Conservation (phyloP, 1,284 basidiomycete genomes). For the Marasmius tenuissimus region DNA sequence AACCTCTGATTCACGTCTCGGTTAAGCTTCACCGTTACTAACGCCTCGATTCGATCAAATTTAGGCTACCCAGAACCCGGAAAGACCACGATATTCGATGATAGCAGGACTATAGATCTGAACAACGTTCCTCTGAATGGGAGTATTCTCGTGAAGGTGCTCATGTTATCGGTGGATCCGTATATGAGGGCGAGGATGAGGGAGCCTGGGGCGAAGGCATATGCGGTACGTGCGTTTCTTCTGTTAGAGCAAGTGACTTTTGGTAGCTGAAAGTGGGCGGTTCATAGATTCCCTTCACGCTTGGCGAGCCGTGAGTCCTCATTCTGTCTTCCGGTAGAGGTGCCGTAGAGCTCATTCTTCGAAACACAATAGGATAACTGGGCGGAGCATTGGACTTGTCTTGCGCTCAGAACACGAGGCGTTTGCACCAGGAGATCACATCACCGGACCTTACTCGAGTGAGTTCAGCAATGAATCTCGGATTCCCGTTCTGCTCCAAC, state of each 20-base stretch:
- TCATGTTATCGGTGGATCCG: conserved; percentile 45
- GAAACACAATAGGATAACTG: conserved; percentile 24
- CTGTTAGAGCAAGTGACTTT: not conserved
- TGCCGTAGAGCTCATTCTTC: not conserved
- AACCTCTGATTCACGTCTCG: not conserved
- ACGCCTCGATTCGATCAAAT: not conserved
- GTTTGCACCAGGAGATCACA: conserved; percentile 42
- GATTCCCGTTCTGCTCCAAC: not conserved
- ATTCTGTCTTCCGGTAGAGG: too few relatives aligned
- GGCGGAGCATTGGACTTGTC: conserved; percentile 39
- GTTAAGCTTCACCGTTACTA: not conserved
- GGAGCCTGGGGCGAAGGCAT: conserved; percentile 21
- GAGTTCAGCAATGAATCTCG: too few relatives aligned
- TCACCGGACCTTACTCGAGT: conserved; percentile 29
- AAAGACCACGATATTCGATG: conserved; percentile 28
- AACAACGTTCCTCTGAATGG: conserved; percentile 35
- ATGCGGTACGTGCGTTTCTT: conserved; percentile 20
- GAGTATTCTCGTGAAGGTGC: conserved; percentile 37
- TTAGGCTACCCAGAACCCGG: conserved; percentile 26
- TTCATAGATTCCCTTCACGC: conserved; percentile 25
- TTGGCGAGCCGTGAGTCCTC: conserved; percentile 39
- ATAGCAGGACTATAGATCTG: conserved; percentile 35
- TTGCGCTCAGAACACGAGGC: conserved; percentile 40
- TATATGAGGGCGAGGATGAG: conserved; percentile 46
- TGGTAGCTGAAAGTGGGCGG: not conserved